Evolutionary conservation across 2,329 filamentous ascomycete genomes (phyloP).

Genomic region (Penicillium hesseltinei): DNA sequence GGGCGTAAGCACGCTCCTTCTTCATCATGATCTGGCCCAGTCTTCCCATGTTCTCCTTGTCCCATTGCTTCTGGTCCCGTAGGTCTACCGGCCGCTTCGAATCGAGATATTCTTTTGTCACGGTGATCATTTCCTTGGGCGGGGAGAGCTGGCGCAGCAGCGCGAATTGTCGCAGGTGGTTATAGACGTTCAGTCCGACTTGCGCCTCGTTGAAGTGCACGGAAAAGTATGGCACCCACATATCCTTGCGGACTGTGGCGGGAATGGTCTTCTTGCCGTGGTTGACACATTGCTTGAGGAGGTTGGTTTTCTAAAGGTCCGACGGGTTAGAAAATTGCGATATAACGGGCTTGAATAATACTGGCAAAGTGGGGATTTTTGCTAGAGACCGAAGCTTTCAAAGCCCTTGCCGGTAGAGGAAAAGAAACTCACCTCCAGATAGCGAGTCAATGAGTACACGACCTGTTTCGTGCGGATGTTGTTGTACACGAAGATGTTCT

Average conservation of each 20-base stretch:
- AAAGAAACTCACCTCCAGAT: slow-evolving; percentile 50
- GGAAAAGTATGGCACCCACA: slow-evolving; percentile 61
- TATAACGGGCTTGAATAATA: not conserved
- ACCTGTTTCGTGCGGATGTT: slow-evolving; percentile 63
- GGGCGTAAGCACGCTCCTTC: slow-evolving; percentile 49
- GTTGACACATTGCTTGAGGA: slow-evolving; percentile 59
- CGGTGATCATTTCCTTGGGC: slow-evolving; percentile 44
- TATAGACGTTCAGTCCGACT: slow-evolving; percentile 56
- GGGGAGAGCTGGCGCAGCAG: slow-evolving; percentile 57
- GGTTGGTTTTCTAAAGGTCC: slow-evolving; percentile 47
- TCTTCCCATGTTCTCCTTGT: slow-evolving; percentile 42
- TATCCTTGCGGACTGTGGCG: slow-evolving; percentile 57
- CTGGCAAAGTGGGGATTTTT: not conserved
- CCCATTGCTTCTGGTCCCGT: slow-evolving; percentile 41
- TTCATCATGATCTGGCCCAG: slow-evolving; percentile 47
- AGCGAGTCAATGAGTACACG: slow-evolving; percentile 59
- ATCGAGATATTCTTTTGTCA: slow-evolving; percentile 44
- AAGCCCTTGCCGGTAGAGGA: no score
- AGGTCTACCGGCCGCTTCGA: slow-evolving; percentile 40
- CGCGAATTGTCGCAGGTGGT: slow-evolving; percentile 60
- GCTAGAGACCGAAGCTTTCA: not conserved
- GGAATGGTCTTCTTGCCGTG: slow-evolving; percentile 64
- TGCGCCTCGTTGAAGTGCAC: slow-evolving; percentile 53
- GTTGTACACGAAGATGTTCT: slow-evolving; percentile 62
- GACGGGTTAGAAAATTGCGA: slow-evolving; percentile 10